Evolutionary conservation across 768 basidiomycete species (phyloP).

Genomic region (Dacryopinax primogenitus): DNA sequence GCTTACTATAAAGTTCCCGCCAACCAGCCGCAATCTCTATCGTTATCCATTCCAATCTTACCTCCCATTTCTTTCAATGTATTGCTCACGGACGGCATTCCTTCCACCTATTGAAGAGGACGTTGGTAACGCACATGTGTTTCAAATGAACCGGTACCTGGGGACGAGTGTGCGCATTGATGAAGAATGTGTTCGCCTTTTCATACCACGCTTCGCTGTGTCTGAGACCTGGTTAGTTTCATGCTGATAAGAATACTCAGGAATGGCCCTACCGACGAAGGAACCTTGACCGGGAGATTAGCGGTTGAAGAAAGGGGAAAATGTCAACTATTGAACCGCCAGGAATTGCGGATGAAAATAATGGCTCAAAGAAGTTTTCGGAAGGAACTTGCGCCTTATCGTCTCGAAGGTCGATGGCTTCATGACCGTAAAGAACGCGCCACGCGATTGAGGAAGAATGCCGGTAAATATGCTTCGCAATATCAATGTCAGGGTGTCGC

Average conservation of each 20-base stretch:
- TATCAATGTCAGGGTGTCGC: background rate
- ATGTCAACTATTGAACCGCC: background rate
- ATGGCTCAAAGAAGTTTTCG: background rate
- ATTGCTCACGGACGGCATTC: background rate
- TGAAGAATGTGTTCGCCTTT: background rate
- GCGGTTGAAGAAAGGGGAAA: background rate
- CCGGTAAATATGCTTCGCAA: background rate
- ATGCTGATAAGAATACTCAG: background rate
- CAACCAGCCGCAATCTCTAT: background rate
- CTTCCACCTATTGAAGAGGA: background rate
- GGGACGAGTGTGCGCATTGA: background rate
- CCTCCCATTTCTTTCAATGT: background rate
- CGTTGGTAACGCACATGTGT: background rate
- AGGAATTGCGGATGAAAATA: background rate
- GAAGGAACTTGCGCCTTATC: background rate
- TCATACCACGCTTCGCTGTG: background rate
- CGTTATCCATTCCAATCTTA: background rate
- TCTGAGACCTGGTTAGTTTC: background rate
- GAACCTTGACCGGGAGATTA: background rate
- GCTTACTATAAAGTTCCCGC: background rate
- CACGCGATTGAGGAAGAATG: background rate
- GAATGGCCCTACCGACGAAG: background rate
- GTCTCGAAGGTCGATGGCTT: background rate
- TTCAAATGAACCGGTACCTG: background rate
- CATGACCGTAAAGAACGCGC: background rate